phyloP scores from a whole-genome alignment of 2,329 filamentous ascomycete species.

The Aspergillus novofumigatus region DNA sequence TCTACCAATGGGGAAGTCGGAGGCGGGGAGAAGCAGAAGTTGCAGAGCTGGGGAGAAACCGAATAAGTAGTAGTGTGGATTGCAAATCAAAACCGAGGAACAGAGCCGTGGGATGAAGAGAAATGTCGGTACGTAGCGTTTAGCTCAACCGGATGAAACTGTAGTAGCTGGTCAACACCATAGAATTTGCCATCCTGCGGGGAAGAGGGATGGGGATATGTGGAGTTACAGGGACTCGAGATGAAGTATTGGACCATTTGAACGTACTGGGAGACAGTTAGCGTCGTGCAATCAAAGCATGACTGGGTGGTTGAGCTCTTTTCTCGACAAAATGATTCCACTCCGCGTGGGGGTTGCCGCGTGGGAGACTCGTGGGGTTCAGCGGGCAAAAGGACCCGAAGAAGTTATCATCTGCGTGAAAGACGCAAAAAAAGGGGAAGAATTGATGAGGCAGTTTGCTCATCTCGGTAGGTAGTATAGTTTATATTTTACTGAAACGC shows the following conservation, averaged over 20 bases:
- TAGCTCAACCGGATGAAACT: neutral
- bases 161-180: neutral
- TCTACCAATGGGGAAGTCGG: constrained; percentile 11
- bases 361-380: neutral
- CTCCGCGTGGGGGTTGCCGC: neutral
- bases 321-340: neutral
- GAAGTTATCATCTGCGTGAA: neutral
- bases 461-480: neutral
- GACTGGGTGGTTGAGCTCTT: neutral
- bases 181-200: neutral
- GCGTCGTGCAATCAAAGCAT: neutral
- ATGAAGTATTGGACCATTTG: neutral
- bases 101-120: neutral
- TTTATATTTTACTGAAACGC: neutral
- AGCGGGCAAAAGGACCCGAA: neutral
- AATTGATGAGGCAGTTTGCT: neutral
- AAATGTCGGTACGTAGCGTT: neutral
- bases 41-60: constrained; percentile 1
- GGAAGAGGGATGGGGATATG: neutral
- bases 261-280: neutral
- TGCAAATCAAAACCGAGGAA: constrained; percentile 2
- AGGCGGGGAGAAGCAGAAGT: constrained; percentile 5
- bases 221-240: neutral
- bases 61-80: neutral
- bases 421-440: neutral